phyloP scores from a whole-genome alignment of 768 basidiomycete species.

The Kwoniella sp. region DNA sequence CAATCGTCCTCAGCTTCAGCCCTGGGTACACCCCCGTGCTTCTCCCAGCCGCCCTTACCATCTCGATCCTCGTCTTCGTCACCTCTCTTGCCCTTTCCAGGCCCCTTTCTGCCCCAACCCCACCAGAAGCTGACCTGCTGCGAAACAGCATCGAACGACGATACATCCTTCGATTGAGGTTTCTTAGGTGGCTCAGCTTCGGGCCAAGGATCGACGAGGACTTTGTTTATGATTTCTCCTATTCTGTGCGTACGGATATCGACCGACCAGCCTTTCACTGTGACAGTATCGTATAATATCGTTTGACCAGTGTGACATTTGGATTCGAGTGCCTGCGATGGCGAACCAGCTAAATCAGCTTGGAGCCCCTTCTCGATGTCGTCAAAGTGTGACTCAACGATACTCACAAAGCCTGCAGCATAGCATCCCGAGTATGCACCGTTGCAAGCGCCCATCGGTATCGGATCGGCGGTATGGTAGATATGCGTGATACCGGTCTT shows the following conservation, averaged over 20 bases:
- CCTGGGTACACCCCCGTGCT: conserved; percentile 52
- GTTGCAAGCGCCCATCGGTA: conserved; percentile 65
- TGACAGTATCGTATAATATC: conserved; percentile 82
- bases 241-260: conserved; percentile 73
- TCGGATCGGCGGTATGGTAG: conserved; percentile 91
- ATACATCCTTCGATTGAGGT: not conserved
- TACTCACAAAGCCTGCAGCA: conserved; percentile 71
- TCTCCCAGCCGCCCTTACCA: conserved; percentile 44
- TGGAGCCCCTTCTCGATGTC: not conserved
- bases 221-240: conserved; percentile 68
- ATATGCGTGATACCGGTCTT: conserved; percentile 69
- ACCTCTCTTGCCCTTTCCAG: conserved; percentile 33
- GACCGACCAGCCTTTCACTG: conserved; percentile 76
- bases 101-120: conserved; percentile 54
- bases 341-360: conserved; percentile 2
- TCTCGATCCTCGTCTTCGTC: conserved; percentile 38
- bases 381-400: not conserved
- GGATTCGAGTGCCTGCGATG: conserved; percentile 51
- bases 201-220: conserved; percentile 74
- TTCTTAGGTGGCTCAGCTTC: conserved; percentile 19
- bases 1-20: conserved; percentile 51
- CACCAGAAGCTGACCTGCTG: conserved; percentile 26
- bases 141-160: not conserved
- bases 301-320: conserved; percentile 83
- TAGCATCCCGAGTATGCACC: conserved; percentile 68